Evolutionary conservation across 78 protist genomes (phyloP).

Genomic region (Monosiga brevicollis): DNA sequence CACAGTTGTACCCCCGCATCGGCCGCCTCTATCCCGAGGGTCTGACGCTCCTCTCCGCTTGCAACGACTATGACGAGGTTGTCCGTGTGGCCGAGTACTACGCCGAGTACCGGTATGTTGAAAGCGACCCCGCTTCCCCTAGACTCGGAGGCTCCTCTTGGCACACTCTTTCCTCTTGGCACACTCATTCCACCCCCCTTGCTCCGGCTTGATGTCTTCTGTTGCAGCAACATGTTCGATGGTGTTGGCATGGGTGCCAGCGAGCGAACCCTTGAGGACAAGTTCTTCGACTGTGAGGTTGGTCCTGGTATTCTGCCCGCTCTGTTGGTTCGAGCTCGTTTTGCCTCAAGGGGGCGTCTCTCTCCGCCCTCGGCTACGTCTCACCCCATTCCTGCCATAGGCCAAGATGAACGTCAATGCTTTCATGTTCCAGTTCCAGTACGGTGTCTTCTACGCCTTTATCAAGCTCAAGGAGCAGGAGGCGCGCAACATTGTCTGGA

Average conservation of each 20-base stretch:
- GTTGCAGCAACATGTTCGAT: slow-evolving; percentile 62
- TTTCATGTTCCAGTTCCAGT: slow-evolving; percentile 80
- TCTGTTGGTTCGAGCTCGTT: too few species aligned
- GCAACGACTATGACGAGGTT: slow-evolving; percentile 75
- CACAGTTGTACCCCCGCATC: slow-evolving; percentile 56
- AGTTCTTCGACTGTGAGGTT: slow-evolving; percentile 74
- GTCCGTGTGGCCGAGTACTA: slow-evolving; percentile 47
- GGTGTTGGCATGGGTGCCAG: slow-evolving; percentile 15
- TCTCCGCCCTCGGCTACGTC: not conserved
- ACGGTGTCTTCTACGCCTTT: slow-evolving; percentile 77
- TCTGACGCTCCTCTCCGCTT: slow-evolving; percentile 42
- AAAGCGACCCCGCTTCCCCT: too few species aligned
- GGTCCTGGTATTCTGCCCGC: not conserved
- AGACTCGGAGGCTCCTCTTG: not conserved
- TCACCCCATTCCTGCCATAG: not conserved
- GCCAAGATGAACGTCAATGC: slow-evolving; percentile 59
- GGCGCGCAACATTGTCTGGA: slow-evolving; percentile 92
- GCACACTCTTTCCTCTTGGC: not conserved
- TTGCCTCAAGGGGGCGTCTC: too few species aligned
- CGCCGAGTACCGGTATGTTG: slow-evolving; percentile 6
- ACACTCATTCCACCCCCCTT: not conserved
- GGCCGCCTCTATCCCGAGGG: slow-evolving; percentile 82
- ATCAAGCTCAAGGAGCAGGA: slow-evolving; percentile 89
- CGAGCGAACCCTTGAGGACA: slow-evolving; percentile 80
- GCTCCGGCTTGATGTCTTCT: not conserved